A percentile compares a stretch with the other conserved stretches of the same genome.
Evolutionary conservation across 2,329 filamentous ascomycete genomes (phyloP).

Genomic region (Exophiala xenobiotica): DNA sequence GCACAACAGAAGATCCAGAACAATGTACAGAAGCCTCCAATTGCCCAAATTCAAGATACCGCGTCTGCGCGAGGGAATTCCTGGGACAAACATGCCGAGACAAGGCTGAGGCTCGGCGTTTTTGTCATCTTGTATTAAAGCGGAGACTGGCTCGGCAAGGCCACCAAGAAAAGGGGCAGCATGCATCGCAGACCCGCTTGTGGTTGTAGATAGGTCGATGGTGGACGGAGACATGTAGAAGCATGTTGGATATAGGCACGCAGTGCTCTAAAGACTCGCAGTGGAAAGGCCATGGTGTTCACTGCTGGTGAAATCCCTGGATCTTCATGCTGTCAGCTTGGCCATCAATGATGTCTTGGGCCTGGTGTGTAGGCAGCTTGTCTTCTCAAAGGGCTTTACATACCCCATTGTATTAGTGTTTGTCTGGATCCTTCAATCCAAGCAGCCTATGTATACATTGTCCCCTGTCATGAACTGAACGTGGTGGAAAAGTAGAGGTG

Average conservation of each 20-base stretch:
- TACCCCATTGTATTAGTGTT: too few species aligned
- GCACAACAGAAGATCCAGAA: too few species aligned
- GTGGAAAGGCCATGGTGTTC: background rate
- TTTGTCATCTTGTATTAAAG: slow-evolving; percentile 7
- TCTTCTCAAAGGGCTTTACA: too few species aligned
- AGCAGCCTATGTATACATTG: too few species aligned
- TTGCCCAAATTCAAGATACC: background rate
- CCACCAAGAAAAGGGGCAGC: slow-evolving; percentile 4
- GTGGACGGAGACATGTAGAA: background rate
- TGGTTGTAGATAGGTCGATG: background rate
- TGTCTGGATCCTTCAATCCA: too few species aligned
- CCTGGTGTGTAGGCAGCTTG: too few species aligned
- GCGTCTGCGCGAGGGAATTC: background rate
- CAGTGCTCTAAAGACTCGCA: background rate
- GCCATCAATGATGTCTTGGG: too few species aligned
- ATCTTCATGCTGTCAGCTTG: too few species aligned
- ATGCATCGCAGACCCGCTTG: background rate
- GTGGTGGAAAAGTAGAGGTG: too few species aligned
- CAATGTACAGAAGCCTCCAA: background rate
- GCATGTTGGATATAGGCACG: background rate
- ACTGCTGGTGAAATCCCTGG: too few species aligned
- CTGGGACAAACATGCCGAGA: slow-evolving; percentile 13
- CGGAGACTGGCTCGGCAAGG: slow-evolving; percentile 8
- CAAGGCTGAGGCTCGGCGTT: slow-evolving; percentile 15
- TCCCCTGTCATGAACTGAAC: too few species aligned